These are phyloP conservation scores for Tolypocladium amazonense DNA, from an alignment of 2,329 filamentous ascomycete species.

Conservation along the genomic window DNA sequence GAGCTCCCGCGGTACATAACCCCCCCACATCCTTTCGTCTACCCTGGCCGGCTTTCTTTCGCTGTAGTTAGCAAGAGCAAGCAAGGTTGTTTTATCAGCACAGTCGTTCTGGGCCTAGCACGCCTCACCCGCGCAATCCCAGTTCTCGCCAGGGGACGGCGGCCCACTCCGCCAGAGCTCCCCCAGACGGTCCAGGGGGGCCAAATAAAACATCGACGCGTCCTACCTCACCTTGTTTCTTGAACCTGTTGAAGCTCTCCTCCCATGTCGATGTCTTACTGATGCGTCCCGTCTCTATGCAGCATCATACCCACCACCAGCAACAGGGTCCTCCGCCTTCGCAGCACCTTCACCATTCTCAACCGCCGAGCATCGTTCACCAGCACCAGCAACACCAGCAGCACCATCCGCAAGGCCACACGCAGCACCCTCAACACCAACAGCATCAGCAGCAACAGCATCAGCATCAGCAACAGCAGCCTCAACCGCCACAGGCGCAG, in stretches of 20 bases:
- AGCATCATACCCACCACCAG: conserved; percentile 67
- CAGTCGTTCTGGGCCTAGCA: conserved; percentile 32
- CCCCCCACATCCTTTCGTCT: not conserved
- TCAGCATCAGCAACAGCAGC: conserved; percentile 54
- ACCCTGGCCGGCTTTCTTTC: not conserved
- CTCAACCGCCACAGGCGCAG: conserved; percentile 33
- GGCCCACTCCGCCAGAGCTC: conserved; percentile 24
- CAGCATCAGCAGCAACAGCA: conserved; percentile 48
- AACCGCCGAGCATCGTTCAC: conserved; percentile 62
- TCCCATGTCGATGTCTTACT: conserved; percentile 33
- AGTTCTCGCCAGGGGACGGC: conserved; percentile 30
- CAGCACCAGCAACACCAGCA: conserved; percentile 36
- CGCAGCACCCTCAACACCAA: conserved; percentile 47
- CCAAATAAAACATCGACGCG: conserved; percentile 41
- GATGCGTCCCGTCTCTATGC: conserved; percentile 52
- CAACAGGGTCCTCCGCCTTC: conserved; percentile 61
- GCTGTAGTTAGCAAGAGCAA: conserved; percentile 15
- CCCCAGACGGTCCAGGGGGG: conserved; percentile 34
- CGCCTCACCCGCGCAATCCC: conserved; percentile 39
- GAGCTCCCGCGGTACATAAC: not conserved
- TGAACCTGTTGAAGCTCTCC: conserved; percentile 23
- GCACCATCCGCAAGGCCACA: conserved; percentile 39
- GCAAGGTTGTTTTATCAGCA: conserved; percentile 27
- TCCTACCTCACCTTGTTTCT: conserved; percentile 30
- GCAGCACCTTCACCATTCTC: conserved; percentile 58